Conservation (phyloP, 345 rosid species). For the Arabis alpina region DNA sequence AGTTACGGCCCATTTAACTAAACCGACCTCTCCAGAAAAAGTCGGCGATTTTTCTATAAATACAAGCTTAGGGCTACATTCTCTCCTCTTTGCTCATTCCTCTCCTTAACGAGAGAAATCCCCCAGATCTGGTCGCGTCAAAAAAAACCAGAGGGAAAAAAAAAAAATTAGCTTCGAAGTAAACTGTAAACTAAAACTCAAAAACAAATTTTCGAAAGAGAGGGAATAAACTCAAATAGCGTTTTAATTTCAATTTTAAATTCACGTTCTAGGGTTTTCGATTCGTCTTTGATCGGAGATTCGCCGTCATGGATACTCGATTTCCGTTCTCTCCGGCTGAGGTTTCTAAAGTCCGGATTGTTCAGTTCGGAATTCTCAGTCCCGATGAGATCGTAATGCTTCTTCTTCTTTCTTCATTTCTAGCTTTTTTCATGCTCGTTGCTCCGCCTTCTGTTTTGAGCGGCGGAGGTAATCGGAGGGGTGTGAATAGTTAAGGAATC, state of each 20-base stretch:
- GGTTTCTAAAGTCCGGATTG: slow-evolving; percentile 84
- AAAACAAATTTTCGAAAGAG: slow-evolving; percentile 17
- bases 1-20: slow-evolving; percentile 11
- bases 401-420: slow-evolving; percentile 11
- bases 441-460: slow-evolving; percentile 31
- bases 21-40: slow-evolving; percentile 18
- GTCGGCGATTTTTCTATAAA: slow-evolving; percentile 33
- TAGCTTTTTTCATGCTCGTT: slow-evolving; percentile 23
- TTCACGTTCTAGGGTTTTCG: slow-evolving; percentile 37
- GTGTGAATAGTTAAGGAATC: neutral
- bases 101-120: slow-evolving; percentile 36
- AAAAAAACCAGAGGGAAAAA: slow-evolving; percentile 2
- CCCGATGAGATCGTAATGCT: slow-evolving; percentile 92
- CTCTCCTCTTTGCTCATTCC: neutral
- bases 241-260: neutral
- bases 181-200: slow-evolving; percentile 33
- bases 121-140: slow-evolving; percentile 36
- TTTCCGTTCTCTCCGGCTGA: slow-evolving; percentile 94
- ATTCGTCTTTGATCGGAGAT: slow-evolving; percentile 39
- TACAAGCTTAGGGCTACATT: slow-evolving; percentile 26
- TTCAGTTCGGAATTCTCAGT: slow-evolving; percentile 94
- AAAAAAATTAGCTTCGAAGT: slow-evolving; percentile 22
- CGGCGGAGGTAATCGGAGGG: slow-evolving; percentile 9
- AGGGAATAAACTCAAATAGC: slow-evolving; percentile 22
- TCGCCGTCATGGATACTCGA: slow-evolving; percentile 60